These are phyloP conservation scores for Venturia pyrina DNA, from an alignment of 2,329 filamentous ascomycete species.

Conservation along the genomic window DNA sequence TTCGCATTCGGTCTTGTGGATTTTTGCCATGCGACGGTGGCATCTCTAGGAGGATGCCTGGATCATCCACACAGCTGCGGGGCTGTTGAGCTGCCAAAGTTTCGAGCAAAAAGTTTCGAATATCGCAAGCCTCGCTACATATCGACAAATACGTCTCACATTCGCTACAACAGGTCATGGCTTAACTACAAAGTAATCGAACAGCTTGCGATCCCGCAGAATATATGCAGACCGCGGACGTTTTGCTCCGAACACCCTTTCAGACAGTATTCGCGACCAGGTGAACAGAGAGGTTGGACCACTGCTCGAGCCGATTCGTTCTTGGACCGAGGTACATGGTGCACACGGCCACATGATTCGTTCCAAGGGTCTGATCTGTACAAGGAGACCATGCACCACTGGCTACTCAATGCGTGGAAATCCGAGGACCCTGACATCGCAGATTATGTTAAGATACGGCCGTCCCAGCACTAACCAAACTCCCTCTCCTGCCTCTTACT, in stretches of 20 bases:
- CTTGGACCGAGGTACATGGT: not conserved
- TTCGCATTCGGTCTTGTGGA: not conserved
- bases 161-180: not conserved
- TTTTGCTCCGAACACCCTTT: not conserved
- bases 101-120: not conserved
- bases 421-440: not conserved
- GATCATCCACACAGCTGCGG: not conserved
- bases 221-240: not conserved
- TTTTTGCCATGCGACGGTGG: not conserved
- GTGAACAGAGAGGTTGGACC: not conserved
- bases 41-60: not conserved
- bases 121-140: conserved; percentile 1
- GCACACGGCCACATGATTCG: not conserved
- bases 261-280: not conserved
- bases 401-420: not conserved
- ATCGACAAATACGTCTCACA: not conserved
- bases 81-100: not conserved
- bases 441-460: not conserved
- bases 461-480: not conserved
- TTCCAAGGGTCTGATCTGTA: not conserved
- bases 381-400: not conserved
- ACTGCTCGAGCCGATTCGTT: not conserved
- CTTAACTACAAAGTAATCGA: not conserved
- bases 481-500: not conserved
- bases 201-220: not conserved